Percentiles rank a stretch among this genome's conserved stretches.
These are phyloP conservation scores for Tetradesmus obliquus DNA, from an alignment of 139 green algal genomes.

Conservation along the genomic window DNA sequence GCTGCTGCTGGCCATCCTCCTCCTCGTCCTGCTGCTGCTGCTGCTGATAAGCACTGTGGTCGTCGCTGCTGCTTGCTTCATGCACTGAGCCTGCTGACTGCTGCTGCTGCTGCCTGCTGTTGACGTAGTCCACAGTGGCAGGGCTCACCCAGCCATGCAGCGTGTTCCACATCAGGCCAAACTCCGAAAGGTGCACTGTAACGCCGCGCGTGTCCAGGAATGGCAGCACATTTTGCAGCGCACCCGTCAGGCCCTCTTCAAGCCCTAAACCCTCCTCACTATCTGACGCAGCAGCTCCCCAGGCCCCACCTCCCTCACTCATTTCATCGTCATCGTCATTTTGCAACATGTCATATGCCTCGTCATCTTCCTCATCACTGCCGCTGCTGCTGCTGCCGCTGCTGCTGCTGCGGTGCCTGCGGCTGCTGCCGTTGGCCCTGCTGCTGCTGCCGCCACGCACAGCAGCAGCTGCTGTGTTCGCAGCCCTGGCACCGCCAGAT, in stretches of 20 bases:
- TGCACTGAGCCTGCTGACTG: neutral
- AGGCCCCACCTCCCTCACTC: neutral
- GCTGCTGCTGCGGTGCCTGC: neutral
- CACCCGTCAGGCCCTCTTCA: neutral
- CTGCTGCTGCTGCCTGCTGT: neutral
- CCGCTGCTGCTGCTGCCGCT: neutral
- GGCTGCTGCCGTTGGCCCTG: neutral
- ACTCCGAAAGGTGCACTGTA: constrained; percentile 36
- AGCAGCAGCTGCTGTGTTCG: neutral
- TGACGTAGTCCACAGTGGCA: constrained; percentile 16
- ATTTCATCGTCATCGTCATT: neutral
- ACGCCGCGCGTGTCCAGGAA: constrained; percentile 32
- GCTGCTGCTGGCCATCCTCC: neutral
- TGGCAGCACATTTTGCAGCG: constrained; percentile 4
- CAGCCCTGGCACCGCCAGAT: neutral
- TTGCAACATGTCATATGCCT: neutral
- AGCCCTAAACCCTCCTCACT: neutral
- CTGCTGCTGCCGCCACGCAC: neutral
- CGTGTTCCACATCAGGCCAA: constrained; percentile 36
- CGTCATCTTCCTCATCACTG: neutral
- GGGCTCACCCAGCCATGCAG: constrained; percentile 24
- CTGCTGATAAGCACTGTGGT: neutral
- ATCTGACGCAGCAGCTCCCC: neutral
- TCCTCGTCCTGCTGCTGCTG: neutral
- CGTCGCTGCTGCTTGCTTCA: neutral